Evolutionary conservation across 495 filamentous ascomycete species (phyloP), one percentile per base, ranked within the genome.

Genomic region (Aspergillus ostianus): DNA sequence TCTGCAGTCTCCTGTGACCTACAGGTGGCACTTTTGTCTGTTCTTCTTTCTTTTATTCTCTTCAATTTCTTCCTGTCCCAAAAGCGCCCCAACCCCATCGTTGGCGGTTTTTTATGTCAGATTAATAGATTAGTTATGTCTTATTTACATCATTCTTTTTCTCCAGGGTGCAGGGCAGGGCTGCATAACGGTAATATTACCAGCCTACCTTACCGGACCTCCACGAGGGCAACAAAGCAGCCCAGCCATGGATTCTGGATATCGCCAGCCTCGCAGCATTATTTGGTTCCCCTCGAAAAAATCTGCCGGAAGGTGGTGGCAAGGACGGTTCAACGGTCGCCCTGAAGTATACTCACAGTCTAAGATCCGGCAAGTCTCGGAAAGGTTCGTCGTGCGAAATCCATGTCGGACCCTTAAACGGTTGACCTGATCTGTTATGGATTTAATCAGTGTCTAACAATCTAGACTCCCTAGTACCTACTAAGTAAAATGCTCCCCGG

Each of bases 211-310:
- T 21, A 19, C 46, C n/a, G n/a, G n/a, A 49, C 44, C 21, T 36
- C 30, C n/a, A 54, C 52, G 47, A 21, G 32, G n/a, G 6, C 0
- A 49, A 30, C 36, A 20, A 44, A 10, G 53, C 59, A 61, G 59
- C 59, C 59, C 56, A 47, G 53, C 59, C 45, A 12, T 15, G 51
- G 59, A 49, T 32, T 55, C 47, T 29, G 44, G 19, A 36, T 26
- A 13, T 41, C 41, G 27, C 51, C 57, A 59, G 57, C 57, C 50
- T 59, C 57, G 50, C 46, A 30, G 46, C 49, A 23, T 48, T 36
- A 30, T 60, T 21, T 59, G 57, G 57, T 47, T 51, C 20, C 36
- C 49, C 4, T 23, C 20, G 21, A 56, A 32, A 55, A 59, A 53
- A 53, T 17, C 53, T 21, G 46, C 6, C 26, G 21, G 13, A 26